Conservation (phyloP, 2,329 filamentous ascomycete species). For the Stagonosporopsis rhizophila region DNA sequence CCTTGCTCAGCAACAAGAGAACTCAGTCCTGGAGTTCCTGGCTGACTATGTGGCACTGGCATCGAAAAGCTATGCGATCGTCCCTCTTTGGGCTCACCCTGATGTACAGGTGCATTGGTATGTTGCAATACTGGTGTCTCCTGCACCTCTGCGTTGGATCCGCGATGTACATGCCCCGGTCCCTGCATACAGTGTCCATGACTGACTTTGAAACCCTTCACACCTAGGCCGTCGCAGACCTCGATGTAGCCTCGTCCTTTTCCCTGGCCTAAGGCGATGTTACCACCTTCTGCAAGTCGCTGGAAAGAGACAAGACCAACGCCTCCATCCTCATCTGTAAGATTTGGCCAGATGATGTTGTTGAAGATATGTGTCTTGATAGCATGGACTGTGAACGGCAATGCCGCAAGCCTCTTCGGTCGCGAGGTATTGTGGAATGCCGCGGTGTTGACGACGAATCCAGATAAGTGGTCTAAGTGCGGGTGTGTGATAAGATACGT, state of each 20-base stretch:
- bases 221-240: constrained; percentile 85
- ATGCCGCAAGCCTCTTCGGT: constrained; percentile 84
- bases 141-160: constrained; percentile 51
- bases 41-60: constrained; percentile 38
- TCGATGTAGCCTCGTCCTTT: constrained; percentile 85
- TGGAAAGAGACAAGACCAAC: constrained; percentile 92
- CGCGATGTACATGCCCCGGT: constrained; percentile 50
- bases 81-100: constrained; percentile 35
- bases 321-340: constrained; percentile 94
- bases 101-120: constrained; percentile 29
- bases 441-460: constrained; percentile 92
- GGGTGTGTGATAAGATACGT: constrained; percentile 94
- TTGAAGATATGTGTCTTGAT: constrained; percentile 97
- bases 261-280: constrained; percentile 80
- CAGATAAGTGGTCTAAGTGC: constrained; percentile 93
- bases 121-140: constrained; percentile 44
- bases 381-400: constrained; percentile 88
- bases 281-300: constrained; percentile 86
- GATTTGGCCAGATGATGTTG: constrained; percentile 95
- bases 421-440: constrained; percentile 76
- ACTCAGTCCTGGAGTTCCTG: constrained; percentile 45
- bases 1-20: constrained; percentile 26
- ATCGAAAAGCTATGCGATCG: constrained; percentile 47
- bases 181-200: constrained; percentile 88
- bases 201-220: constrained; percentile 85